Evolutionary conservation across 108 stramenopile genomes (phyloP).

Genomic region (Hondaea fermentalgiana): DNA sequence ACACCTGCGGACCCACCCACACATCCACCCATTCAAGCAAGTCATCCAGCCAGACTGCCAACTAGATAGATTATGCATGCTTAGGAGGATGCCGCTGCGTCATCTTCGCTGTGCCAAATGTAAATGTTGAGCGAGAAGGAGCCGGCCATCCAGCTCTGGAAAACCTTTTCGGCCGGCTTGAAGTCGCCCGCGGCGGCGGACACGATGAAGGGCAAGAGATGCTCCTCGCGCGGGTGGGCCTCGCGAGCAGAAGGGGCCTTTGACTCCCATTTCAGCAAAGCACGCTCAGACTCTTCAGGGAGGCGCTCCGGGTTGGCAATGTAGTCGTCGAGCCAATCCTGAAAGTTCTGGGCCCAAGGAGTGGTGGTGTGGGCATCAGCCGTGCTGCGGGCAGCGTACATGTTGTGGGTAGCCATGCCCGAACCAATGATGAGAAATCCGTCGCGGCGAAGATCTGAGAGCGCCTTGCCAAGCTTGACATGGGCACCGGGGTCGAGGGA

Average conservation of each 20-base stretch:
- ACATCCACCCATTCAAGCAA: too few relatives aligned
- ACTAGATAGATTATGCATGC: too few relatives aligned
- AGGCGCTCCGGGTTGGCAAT: not conserved
- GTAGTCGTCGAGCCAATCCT: conserved; percentile 36
- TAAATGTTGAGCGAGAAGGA: conserved; percentile 15
- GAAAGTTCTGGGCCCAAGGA: conserved; percentile 23
- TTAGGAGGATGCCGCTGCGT: too few relatives aligned
- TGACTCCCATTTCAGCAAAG: conserved; percentile 29
- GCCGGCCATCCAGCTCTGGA: not conserved
- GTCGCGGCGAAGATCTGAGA: conserved; percentile 52
- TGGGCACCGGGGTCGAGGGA: conserved; percentile 39
- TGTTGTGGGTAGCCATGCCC: conserved; percentile 64
- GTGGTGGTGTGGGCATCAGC: not conserved
- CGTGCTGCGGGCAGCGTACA: conserved; percentile 24
- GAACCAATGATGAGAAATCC: conserved; percentile 61
- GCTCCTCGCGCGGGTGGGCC: conserved; percentile 44
- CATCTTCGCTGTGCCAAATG: not conserved
- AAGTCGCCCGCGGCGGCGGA: conserved; percentile 20
- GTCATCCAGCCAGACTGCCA: too few relatives aligned
- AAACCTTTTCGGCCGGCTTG: not conserved
- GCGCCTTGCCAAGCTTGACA: conserved; percentile 54
- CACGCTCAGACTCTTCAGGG: conserved; percentile 1
- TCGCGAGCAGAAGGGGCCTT: conserved; percentile 30
- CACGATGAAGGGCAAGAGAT: conserved; percentile 41
- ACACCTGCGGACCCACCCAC: too few relatives aligned